Conservation (phyloP, 2,329 filamentous ascomycete species). For the Xylaria arbuscula region DNA sequence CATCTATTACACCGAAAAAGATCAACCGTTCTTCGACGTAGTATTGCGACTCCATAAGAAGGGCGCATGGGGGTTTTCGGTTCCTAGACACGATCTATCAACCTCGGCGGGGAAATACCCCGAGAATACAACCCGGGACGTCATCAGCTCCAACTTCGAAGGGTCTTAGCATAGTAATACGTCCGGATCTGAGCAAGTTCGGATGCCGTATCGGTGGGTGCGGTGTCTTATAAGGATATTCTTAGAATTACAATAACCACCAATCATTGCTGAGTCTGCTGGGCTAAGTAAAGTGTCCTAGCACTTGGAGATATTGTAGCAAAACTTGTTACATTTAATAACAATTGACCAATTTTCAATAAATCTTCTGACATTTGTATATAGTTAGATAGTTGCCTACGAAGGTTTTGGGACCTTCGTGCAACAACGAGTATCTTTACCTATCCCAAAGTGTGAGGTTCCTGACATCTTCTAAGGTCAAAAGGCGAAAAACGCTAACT, state of each 20-base stretch:
- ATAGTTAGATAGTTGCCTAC: too few relatives aligned
- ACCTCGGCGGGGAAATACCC: slow-evolving; percentile 23
- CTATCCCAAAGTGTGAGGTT: too few relatives aligned
- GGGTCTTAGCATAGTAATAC: neutral
- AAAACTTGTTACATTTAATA: too few relatives aligned
- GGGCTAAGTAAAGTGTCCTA: neutral
- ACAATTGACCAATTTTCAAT: too few relatives aligned
- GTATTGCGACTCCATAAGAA: slow-evolving; percentile 12
- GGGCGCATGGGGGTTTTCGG: neutral
- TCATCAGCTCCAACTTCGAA: neutral
- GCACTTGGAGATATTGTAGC: neutral
- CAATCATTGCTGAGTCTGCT: neutral
- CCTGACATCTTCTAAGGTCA: too few relatives aligned
- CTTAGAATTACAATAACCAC: neutral
- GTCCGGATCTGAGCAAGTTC: neutral
- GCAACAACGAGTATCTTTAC: too few relatives aligned
- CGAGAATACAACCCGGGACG: slow-evolving; percentile 10
- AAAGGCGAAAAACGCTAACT: too few relatives aligned
- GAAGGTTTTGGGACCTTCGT: too few relatives aligned
- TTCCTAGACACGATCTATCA: neutral
- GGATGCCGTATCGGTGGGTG: neutral
- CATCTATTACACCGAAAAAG: neutral
- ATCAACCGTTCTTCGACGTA: neutral
- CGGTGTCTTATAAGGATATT: neutral
- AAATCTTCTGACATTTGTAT: too few relatives aligned